phyloP scores from a whole-genome alignment of 1,284 basidiomycete species.

The Pyrrhoderma lamaoense region DNA sequence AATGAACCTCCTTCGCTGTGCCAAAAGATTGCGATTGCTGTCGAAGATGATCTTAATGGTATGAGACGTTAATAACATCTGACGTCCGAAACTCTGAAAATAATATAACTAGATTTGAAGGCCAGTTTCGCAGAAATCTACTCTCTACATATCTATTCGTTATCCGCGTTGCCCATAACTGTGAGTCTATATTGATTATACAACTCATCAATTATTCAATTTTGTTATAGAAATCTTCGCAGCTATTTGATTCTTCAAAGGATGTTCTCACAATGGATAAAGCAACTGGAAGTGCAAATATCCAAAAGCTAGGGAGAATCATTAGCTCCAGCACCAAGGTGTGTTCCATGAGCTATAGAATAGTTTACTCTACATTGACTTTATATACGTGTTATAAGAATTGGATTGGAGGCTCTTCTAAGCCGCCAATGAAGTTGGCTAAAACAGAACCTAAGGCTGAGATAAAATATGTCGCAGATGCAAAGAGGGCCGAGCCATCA shows the following conservation, averaged over 20 bases:
- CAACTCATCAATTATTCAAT: neutral
- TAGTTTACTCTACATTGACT: neutral
- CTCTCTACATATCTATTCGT: conserved; percentile 56
- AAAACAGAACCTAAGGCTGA: neutral
- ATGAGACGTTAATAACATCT: conserved; percentile 21
- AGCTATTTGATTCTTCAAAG: conserved; percentile 46
- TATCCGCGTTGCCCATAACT: conserved; percentile 57
- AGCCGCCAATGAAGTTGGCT: neutral
- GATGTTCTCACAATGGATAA: conserved; percentile 33
- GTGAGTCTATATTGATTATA: conserved; percentile 26
- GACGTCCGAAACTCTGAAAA: neutral
- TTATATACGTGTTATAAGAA: too few species aligned
- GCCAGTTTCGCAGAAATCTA: conserved; percentile 40
- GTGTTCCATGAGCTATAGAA: neutral
- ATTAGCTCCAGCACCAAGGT: conserved; percentile 47
- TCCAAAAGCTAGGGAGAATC: conserved; percentile 16
- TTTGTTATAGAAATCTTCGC: conserved; percentile 47
- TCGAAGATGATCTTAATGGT: conserved; percentile 56
- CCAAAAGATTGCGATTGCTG: conserved; percentile 42
- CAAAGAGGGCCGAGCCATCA: neutral
- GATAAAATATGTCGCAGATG: neutral
- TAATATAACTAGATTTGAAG: conserved; percentile 37
- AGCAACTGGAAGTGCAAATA: conserved; percentile 7
- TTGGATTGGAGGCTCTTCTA: neutral
- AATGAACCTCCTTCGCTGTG: conserved; percentile 17